Percentiles rank a stretch among this genome's conserved stretches.
Conservation (phyloP, 176 grass and related monocot species). For the Typha latifolia region DNA sequence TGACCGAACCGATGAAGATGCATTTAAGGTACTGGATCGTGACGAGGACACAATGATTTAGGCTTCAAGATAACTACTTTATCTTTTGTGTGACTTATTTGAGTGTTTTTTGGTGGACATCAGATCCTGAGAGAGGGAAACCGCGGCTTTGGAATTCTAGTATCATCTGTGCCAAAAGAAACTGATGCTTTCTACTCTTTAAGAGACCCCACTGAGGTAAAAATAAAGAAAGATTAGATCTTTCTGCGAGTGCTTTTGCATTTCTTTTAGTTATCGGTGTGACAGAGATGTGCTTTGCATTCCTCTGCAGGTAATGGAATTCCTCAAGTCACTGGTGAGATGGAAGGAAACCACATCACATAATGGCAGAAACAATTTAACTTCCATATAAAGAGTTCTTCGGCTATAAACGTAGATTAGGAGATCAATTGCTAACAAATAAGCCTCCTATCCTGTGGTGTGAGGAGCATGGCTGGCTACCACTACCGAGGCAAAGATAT, state of each 20-base stretch:
- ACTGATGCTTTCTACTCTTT: constrained; percentile 14
- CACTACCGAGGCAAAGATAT: neutral
- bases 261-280: neutral
- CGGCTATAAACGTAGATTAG: neutral
- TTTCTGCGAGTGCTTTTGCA: neutral
- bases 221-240: neutral
- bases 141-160: constrained; percentile 13
- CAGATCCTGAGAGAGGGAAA: constrained; percentile 7
- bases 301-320: constrained; percentile 11
- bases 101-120: neutral
- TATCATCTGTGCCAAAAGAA: constrained; percentile 17
- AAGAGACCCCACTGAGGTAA: constrained; percentile 14
- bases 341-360: constrained; percentile 1
- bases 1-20: constrained; percentile 47
- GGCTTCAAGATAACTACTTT: neutral
- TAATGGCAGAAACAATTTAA: neutral
- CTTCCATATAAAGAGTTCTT: neutral
- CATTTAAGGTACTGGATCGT: constrained; percentile 31
- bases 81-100: neutral
- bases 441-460: neutral
- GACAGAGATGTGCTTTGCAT: neutral
- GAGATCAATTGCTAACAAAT: neutral
- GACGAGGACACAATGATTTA: no score
- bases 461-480: neutral
- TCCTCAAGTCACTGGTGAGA: constrained; percentile 6